Base-by-base conservation (phyloP, 139 green algal species). In the Diplosphaera chodatii region DNA sequence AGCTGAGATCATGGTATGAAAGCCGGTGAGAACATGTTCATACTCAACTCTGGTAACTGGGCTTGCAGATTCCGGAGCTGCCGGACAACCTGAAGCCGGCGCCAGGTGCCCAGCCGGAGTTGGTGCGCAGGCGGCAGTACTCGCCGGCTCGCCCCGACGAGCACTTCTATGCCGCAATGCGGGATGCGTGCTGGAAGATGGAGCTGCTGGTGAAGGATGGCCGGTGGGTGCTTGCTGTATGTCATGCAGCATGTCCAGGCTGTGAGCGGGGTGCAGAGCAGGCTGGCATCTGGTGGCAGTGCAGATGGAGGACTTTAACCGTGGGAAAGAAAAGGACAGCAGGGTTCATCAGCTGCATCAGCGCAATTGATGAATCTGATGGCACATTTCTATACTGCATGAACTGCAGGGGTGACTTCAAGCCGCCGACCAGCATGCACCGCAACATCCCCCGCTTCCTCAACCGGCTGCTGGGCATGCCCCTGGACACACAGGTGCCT, bases 381-480 rank as follows among this genome's bases (percentile, higher is more conserved):
- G n/a, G n/a, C n/a, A n/a, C n/a, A n/a, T n/a, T n/a, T n/a, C n/a
- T n/a, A n/a, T n/a, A n/a, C n/a, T n/a, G n/a, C n/a, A n/a, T n/a
- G n/a, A n/a, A n/a, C n/a, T 25, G n/a, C 27, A 65, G 59, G 59
- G 59, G n/a, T 5, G 25, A 65, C 27, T 65, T 4, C 25, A 33
- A 65, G 21, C 59, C 48, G 48, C 48, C 48, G 10, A 27, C 59
- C 22, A 21, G 64, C n/a, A 16, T 27, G 27, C 29, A 66, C 13
- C 40, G 37, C 33, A 59, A 34, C 32, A 40, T 76, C 20, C 37
- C 70, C 30, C 67, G 64, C 59, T 91, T 93, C 64, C 78, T 95
- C 3, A 95, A 95, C 83, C 81, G 90, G 20, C 67, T 94, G 73
- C 80, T 95, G 65, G 90, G 84, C 6, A 48, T 95, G 55, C 64